Conservation (phyloP, 345 rosid genomes). For the Eutrema yunnanense region DNA sequence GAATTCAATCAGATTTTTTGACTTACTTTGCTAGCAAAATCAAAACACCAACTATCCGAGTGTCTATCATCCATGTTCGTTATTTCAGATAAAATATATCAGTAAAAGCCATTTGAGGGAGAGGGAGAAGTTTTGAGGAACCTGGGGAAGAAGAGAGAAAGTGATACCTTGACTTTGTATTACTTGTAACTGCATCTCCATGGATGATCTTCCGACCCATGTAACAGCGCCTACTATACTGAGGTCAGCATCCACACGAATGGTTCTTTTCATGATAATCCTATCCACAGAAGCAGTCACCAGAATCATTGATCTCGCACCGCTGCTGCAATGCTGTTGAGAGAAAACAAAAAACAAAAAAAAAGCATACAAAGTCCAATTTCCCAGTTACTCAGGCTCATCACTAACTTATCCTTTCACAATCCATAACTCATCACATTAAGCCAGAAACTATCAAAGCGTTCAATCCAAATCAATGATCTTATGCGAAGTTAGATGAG, state of each 20-base stretch:
- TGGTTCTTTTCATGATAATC: conserved; percentile 63
- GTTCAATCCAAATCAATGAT: background rate
- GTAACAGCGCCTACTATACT: conserved; percentile 69
- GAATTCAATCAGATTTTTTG: background rate
- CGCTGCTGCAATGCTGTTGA: conserved; percentile 62
- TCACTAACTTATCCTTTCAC: background rate
- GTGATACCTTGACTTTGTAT: conserved; percentile 50
- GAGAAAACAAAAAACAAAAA: conserved; percentile 4
- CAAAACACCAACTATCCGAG: background rate
- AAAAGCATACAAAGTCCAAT: background rate
- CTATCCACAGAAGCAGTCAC: conserved; percentile 94
- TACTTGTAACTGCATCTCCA: conserved; percentile 86
- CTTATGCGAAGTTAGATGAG: background rate
- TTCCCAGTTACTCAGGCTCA: background rate
- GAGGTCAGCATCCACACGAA: conserved; percentile 50
- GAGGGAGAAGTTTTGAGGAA: background rate
- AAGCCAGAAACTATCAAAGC: background rate
- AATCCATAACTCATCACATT: background rate
- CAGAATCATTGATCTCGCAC: conserved; percentile 57
- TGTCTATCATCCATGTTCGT: background rate
- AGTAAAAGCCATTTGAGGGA: background rate
- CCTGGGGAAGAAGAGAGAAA: background rate
- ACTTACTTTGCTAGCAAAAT: background rate
- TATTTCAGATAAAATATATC: background rate
- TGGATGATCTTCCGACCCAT: conserved; percentile 86